Conservation (phyloP, 1,139 yeast species). For the Torulaspora pretoriensis region DNA sequence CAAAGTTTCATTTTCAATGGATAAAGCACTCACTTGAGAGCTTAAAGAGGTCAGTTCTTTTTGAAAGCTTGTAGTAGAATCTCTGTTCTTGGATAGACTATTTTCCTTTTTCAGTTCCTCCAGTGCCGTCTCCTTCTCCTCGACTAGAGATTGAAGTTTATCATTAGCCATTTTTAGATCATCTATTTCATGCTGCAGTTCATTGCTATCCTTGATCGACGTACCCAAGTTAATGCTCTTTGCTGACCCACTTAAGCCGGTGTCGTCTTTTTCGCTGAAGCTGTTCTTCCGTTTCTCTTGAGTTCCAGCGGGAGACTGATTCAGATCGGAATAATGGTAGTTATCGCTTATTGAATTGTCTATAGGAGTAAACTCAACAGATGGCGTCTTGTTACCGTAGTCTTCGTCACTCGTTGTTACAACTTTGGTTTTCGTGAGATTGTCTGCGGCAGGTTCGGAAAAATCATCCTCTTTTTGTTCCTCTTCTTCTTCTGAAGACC, state of each 20-base stretch:
- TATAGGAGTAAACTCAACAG: slow-evolving; percentile 1
- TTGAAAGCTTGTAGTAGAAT: slow-evolving; percentile 19
- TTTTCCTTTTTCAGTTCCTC: slow-evolving; percentile 7
- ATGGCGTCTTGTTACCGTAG: neutral
- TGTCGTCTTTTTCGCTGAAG: neutral
- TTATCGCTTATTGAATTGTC: slow-evolving; percentile 3
- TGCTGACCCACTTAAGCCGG: neutral
- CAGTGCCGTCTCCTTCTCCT: neutral
- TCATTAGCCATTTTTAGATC: slow-evolving; percentile 10
- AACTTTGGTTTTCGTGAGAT: neutral
- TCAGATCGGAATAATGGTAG: slow-evolving; percentile 10
- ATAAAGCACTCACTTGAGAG: slow-evolving; percentile 28
- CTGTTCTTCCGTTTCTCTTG: neutral
- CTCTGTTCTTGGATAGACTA: slow-evolving; percentile 7
- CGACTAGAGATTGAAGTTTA: neutral
- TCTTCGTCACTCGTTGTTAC: neutral
- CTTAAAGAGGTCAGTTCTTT: slow-evolving; percentile 26
- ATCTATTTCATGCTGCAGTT: neutral
- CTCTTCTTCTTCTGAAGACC: slow-evolving; percentile 79
- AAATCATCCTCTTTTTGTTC: slow-evolving; percentile 22
- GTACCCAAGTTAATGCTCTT: neutral
- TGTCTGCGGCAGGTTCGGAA: neutral
- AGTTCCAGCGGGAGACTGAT: slow-evolving; percentile 9
- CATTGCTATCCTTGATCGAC: neutral
- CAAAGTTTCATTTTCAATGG: slow-evolving; percentile 36